A percentile compares a stretch with the other conserved stretches of the same genome.
These are phyloP conservation scores for Arthroderma uncinatum DNA, from an alignment of 2,329 filamentous ascomycete genomes.

Conservation along the genomic window DNA sequence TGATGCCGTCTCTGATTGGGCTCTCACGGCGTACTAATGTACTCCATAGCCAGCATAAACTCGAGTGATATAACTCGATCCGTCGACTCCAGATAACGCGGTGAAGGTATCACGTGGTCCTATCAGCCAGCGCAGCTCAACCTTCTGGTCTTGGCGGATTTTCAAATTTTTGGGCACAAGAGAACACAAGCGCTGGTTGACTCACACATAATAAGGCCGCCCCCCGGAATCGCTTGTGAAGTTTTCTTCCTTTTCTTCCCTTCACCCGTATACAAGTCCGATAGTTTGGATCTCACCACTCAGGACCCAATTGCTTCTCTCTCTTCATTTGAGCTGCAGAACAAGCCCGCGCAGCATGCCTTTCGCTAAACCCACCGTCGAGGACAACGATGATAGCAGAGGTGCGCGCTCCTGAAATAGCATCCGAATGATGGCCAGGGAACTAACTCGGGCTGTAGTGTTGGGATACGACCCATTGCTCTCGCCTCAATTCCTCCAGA, in stretches of 20 bases:
- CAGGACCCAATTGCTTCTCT: not conserved
- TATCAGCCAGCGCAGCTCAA: not conserved
- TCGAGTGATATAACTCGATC: too few relatives aligned
- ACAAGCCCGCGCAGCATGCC: constrained; percentile 25
- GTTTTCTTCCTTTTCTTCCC: not conserved
- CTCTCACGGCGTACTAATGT: not conserved
- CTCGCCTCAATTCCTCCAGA: constrained; percentile 72
- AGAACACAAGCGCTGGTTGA: not conserved
- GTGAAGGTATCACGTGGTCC: not conserved
- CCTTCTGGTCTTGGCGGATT: not conserved
- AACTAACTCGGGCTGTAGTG: constrained; percentile 44
- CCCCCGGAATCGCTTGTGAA: not conserved
- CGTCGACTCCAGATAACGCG: too few relatives aligned
- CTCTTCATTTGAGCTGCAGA: not conserved
- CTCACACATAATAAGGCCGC: not conserved
- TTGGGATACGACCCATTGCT: constrained; percentile 90
- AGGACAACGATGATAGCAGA: constrained; percentile 37
- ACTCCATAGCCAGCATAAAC: not conserved
- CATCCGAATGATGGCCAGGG: not conserved
- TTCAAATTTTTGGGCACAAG: not conserved
- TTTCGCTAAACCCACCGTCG: constrained; percentile 28
- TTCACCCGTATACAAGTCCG: not conserved
- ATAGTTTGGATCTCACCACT: not conserved
- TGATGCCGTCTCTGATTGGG: not conserved
- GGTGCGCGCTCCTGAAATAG: constrained; percentile 23